phyloP scores from a whole-genome alignment of 208 protist species.

The Wallacemonas rigidus region DNA sequence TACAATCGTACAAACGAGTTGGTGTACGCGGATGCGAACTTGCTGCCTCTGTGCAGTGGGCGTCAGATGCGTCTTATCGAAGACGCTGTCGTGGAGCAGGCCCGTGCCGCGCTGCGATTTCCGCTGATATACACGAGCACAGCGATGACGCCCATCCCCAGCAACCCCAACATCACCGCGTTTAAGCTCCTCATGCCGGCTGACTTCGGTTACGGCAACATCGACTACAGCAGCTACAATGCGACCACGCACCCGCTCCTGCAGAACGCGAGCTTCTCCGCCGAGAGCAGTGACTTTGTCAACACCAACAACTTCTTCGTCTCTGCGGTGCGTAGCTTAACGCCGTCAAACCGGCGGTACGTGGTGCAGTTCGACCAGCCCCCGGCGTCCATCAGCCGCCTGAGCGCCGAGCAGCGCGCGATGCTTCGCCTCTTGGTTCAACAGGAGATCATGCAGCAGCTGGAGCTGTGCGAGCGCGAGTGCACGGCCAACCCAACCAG shows the following conservation, averaged over 20 bases:
- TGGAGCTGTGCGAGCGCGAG: slow-evolving; percentile 23
- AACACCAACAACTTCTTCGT: slow-evolving; percentile 6
- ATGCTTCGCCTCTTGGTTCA: slow-evolving; percentile 48
- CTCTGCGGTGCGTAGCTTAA: neutral
- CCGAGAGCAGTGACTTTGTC: slow-evolving; percentile 25
- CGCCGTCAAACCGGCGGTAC: slow-evolving; percentile 19
- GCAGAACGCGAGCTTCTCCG: slow-evolving; percentile 16
- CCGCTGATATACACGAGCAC: slow-evolving; percentile 57
- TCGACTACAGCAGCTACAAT: slow-evolving; percentile 23
- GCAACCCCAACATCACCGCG: slow-evolving; percentile 42
- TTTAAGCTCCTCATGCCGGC: slow-evolving; percentile 77
- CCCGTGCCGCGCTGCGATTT: slow-evolving; percentile 40
- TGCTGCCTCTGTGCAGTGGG: slow-evolving; percentile 58
- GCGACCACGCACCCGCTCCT: slow-evolving; percentile 37
- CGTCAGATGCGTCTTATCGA: slow-evolving; percentile 38
- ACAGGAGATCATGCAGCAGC: slow-evolving; percentile 19
- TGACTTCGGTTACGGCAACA: slow-evolving; percentile 32
- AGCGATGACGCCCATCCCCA: slow-evolving; percentile 19
- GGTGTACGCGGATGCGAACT: slow-evolving; percentile 48
- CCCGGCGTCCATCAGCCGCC: slow-evolving; percentile 29
- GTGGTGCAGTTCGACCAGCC: slow-evolving; percentile 24
- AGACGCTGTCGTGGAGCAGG: slow-evolving; percentile 26
- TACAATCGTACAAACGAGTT: slow-evolving; percentile 61
- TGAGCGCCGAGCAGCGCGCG: slow-evolving; percentile 34
- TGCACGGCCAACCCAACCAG: slow-evolving; percentile 18